Base-by-base conservation (phyloP, 164 flowering plant species). In the Vitis cinerea region DNA sequence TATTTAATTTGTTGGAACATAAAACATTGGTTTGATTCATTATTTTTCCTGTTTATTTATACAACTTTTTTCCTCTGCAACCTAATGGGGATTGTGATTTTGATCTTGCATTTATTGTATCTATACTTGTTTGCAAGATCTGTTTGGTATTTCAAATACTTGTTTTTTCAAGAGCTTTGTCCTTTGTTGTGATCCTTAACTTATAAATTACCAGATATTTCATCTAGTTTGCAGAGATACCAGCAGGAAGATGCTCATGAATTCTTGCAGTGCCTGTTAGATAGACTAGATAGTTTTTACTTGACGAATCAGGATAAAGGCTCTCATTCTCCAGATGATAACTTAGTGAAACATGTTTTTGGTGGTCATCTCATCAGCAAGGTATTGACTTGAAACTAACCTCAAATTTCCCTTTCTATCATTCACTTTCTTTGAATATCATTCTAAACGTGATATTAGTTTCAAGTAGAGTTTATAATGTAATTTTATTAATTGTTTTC, bases 221-320 rank as follows among this genome's bases (percentile, higher is more conserved):
- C 90, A 14, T 72, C 96, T 12, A 63, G 13, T 66, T 94, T 94
- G 61, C 68, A 50, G 19, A 80, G 85, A 65, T 83, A 63, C 69
- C 80, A 84, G 69, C 99, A 93, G 74, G 98, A 93, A 82, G 99
- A 95, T 89, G 99, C 99, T 53, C 99, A 95, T 84, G 99, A 93
- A 65, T 95, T 91, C 70, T 73, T 93, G 64, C 94, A 90, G 52
- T 85, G 88, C 79, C 80, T 93, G 65, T 71, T 95, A 73, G 97
- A 91, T 76, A 89, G 74, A 72, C 86, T 95, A 62, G 95, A 88
- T 61, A 77, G 79, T 15, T 77, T 82, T 64, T 77, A 76, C 66
- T 62, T 67, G 63, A 69, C 47, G n/a, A 1, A 9, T 12, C 57
- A 60, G 56, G 74, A 68, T 16, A 27, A 17, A 7, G 31, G 17